Evolutionary conservation across 2,329 filamentous ascomycete species (phyloP).

Genomic region (Ilyonectria destructans): DNA sequence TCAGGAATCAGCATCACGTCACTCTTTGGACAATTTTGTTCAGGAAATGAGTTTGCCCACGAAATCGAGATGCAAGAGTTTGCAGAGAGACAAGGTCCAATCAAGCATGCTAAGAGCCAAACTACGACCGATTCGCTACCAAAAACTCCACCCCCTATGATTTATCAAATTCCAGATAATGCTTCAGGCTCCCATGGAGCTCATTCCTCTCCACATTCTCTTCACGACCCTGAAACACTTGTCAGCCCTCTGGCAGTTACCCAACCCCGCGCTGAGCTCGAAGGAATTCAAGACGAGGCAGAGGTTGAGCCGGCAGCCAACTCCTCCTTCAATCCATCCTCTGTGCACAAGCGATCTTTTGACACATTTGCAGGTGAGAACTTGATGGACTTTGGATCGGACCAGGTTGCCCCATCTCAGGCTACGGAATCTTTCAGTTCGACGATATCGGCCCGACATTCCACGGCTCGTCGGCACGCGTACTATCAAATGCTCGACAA

Average conservation of each 20-base stretch:
- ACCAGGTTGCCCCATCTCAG: constrained; percentile 20
- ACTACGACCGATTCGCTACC: constrained; percentile 30
- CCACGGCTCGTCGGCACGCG: constrained; percentile 51
- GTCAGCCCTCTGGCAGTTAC: constrained; percentile 30
- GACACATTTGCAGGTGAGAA: constrained; percentile 27
- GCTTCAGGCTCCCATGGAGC: neutral
- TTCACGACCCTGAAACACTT: neutral
- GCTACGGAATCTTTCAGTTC: constrained; percentile 37
- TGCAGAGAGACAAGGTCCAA: neutral
- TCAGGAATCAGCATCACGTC: constrained; percentile 72
- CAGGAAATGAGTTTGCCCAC: constrained; percentile 73
- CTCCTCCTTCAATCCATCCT: neutral
- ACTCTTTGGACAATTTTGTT: constrained; percentile 82
- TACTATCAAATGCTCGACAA: constrained; percentile 54
- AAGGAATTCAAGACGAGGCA: neutral
- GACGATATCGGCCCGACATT: constrained; percentile 37
- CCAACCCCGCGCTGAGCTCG: constrained; percentile 1
- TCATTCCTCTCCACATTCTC: neutral
- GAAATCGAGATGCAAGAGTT: constrained; percentile 72
- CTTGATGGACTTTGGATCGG: neutral
- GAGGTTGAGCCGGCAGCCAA: neutral
- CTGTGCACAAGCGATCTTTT: constrained; percentile 42
- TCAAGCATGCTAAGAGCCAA: constrained; percentile 34
- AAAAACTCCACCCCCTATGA: constrained; percentile 6
- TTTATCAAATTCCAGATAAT: neutral